Percentiles rank a stretch among this genome's conserved stretches.
Evolutionary conservation across 257 asterid species (phyloP).

Genomic region (Fraxinus excelsior): DNA sequence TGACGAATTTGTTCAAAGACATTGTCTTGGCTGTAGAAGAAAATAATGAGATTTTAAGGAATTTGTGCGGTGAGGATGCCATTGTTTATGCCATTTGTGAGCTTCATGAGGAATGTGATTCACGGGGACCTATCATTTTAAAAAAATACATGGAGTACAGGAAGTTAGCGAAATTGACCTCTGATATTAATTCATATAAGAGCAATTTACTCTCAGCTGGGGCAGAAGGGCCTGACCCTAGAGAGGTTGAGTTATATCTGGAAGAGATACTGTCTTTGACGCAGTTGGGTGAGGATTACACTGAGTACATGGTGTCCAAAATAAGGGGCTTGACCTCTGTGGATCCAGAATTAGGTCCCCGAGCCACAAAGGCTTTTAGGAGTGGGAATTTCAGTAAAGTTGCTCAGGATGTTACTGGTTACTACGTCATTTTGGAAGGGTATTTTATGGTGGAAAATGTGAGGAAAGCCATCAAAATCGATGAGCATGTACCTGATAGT

Average conservation of each 20-base stretch:
- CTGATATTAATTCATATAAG: constrained; percentile 86
- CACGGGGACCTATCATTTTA: constrained; percentile 73
- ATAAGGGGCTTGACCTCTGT: constrained; percentile 77
- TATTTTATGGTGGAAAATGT: constrained; percentile 98
- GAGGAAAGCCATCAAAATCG: constrained; percentile 86
- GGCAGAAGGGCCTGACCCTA: constrained; percentile 85
- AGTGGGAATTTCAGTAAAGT: constrained; percentile 87
- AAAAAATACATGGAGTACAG: constrained; percentile 80
- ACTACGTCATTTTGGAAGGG: constrained; percentile 91
- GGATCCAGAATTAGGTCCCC: constrained; percentile 81
- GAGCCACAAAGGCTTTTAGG: constrained; percentile 89
- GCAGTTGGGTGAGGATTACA: constrained; percentile 90
- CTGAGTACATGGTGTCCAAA: constrained; percentile 85
- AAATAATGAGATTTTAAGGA: constrained; percentile 69
- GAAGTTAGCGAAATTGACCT: constrained; percentile 65
- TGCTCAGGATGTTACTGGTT: constrained; percentile 82
- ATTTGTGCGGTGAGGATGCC: constrained; percentile 90
- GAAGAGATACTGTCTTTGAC: constrained; percentile 86
- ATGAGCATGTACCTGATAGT: constrained; percentile 87
- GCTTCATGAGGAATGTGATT: constrained; percentile 95
- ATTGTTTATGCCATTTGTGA: constrained; percentile 90
- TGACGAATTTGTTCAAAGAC: constrained; percentile 87
- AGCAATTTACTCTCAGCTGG: constrained; percentile 69
- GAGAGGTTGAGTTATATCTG: constrained; percentile 83
- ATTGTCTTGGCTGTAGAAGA: constrained; percentile 91